Percentiles rank a stretch among this genome's conserved stretches.
Evolutionary conservation across 768 basidiomycete genomes (phyloP).

Genomic region (Macrolepiota albuminosa): DNA sequence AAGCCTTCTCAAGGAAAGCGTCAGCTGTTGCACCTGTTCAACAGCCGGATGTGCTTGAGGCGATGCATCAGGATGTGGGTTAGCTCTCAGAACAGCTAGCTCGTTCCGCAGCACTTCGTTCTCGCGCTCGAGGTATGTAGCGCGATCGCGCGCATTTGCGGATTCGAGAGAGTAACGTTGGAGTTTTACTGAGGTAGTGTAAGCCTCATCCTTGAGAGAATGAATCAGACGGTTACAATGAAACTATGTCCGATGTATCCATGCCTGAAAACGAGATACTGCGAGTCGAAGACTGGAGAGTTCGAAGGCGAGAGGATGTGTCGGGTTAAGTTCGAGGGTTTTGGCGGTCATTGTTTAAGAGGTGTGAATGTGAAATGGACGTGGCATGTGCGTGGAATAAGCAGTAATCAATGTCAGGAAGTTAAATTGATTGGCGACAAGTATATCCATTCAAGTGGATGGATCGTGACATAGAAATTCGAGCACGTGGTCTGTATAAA

Average conservation of each 20-base stretch:
- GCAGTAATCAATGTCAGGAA: neutral
- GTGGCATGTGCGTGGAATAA: neutral
- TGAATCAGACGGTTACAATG: slow-evolving; percentile 11
- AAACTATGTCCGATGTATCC: slow-evolving; percentile 9
- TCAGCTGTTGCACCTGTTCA: slow-evolving; percentile 45
- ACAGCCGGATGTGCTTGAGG: slow-evolving; percentile 22
- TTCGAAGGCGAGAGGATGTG: slow-evolving; percentile 44
- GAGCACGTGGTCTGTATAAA: neutral
- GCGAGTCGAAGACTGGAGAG: slow-evolving; percentile 41
- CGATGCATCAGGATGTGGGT: slow-evolving; percentile 38
- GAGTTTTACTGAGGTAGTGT: slow-evolving; percentile 59
- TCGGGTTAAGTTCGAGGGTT: slow-evolving; percentile 19
- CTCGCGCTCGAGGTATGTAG: slow-evolving; percentile 49
- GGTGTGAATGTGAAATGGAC: neutral
- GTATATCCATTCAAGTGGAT: neutral
- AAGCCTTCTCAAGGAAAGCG: slow-evolving; percentile 62
- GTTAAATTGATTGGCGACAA: neutral
- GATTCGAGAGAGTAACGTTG: slow-evolving; percentile 57
- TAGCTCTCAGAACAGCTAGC: slow-evolving; percentile 46
- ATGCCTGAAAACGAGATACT: slow-evolving; percentile 47
- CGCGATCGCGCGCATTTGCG: slow-evolving; percentile 42
- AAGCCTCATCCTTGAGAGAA: slow-evolving; percentile 59
- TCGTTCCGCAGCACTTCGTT: slow-evolving; percentile 56
- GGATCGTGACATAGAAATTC: neutral
- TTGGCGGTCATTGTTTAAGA: neutral